A percentile compares a stretch with the other conserved stretches of the same genome.
phyloP scores from a whole-genome alignment of 495 filamentous ascomycete genomes.

The Elasticomyces elasticus region DNA sequence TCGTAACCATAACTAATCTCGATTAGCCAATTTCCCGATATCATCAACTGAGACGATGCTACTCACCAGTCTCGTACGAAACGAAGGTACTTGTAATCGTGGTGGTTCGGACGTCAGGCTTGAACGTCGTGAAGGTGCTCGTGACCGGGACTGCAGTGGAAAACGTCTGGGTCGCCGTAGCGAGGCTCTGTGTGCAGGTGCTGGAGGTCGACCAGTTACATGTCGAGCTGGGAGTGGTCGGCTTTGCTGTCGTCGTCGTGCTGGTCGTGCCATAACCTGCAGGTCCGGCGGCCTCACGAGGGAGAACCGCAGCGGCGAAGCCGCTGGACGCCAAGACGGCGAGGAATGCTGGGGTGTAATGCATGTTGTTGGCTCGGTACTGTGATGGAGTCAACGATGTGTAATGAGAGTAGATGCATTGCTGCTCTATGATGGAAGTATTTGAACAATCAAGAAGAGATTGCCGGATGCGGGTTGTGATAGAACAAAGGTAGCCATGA shows the following conservation, averaged over 20 bases:
- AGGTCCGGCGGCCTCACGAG: not conserved
- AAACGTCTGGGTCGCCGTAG: not conserved
- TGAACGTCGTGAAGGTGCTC: not conserved
- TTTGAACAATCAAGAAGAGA: not conserved
- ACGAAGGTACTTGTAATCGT: not conserved
- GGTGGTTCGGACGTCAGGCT: not conserved
- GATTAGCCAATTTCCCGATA: not conserved
- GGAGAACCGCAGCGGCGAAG: not conserved
- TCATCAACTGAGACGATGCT: not conserved
- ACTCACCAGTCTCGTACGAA: not conserved
- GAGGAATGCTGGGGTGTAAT: not conserved
- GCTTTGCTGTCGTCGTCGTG: not conserved
- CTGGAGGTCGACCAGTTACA: not conserved
- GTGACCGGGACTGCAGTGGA: not conserved
- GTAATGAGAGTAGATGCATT: not conserved
- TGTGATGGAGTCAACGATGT: not conserved
- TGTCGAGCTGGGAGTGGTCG: not conserved
- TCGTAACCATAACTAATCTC: not conserved
- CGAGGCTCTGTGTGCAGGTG: not conserved
- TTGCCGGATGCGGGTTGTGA: too few species aligned
- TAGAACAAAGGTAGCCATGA: too few species aligned
- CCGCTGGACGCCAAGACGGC: conserved; percentile 3
- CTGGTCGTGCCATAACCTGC: not conserved
- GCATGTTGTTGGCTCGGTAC: not conserved
- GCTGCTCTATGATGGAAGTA: not conserved